Evolutionary conservation across 2,329 filamentous ascomycete species (phyloP).

Genomic region (Corynespora cassiicola): DNA sequence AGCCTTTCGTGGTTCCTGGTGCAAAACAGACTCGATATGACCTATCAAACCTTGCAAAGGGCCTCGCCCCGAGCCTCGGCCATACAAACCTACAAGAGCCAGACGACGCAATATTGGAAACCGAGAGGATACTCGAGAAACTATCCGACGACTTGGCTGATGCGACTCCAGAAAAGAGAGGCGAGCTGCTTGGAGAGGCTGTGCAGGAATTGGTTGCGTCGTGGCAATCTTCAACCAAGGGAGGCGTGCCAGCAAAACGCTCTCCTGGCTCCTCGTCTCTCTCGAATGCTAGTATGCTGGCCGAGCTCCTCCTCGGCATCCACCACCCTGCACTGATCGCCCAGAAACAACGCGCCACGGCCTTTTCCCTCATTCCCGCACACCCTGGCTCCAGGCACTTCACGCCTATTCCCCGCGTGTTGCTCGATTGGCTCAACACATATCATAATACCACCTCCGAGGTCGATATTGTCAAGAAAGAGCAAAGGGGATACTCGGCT

Average conservation of each 20-base stretch:
- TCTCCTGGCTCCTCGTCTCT: conserved; percentile 63
- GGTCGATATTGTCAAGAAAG: conserved; percentile 66
- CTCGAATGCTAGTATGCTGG: conserved; percentile 80
- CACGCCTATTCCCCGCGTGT: conserved; percentile 72
- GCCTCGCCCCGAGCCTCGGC: conserved; percentile 64
- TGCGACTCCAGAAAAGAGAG: conserved; percentile 38
- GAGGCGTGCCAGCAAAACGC: conserved; percentile 21
- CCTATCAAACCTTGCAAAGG: conserved; percentile 75
- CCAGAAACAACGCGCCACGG: conserved; percentile 28
- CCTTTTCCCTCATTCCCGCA: conserved; percentile 31
- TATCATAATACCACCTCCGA: conserved; percentile 76
- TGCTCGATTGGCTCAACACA: conserved; percentile 82
- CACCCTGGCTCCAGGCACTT: conserved; percentile 29
- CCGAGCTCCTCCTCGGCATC: conserved; percentile 77
- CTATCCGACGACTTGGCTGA: conserved; percentile 41
- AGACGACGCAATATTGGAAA: conserved; percentile 74
- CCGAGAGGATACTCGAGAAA: conserved; percentile 70
- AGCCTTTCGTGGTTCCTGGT: conserved; percentile 31
- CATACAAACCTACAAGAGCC: conserved; percentile 71
- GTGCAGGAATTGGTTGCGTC: conserved; percentile 35
- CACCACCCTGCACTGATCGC: conserved; percentile 63
- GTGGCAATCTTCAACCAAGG: conserved; percentile 60
- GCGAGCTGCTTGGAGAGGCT: conserved; percentile 30
- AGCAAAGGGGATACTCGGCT: conserved; percentile 75
- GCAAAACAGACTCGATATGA: conserved; percentile 62